Evolutionary conservation across 148 eudicot genomes (phyloP), one percentile per base, ranked within the genome.

Genomic region (Spergularia marina): DNA sequence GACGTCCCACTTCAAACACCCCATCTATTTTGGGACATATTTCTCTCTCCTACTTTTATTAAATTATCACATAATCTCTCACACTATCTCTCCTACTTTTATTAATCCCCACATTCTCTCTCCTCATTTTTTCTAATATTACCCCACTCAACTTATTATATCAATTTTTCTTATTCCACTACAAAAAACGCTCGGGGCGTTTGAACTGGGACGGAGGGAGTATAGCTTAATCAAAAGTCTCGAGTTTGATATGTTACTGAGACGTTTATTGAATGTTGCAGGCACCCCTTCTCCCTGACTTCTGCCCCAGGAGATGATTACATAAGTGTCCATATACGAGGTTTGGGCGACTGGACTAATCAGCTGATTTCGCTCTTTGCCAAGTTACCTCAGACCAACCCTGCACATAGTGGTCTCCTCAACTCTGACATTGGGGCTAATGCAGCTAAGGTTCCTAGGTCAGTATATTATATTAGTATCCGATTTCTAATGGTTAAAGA

Each of bases 221-320:
- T n/a, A 65, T 21, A n/a, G 11, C 16, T 72, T 5, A 13, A 18
- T 5, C 49, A 2, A 55, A 10, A 18, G 49, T 44, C 7, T 63
- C 10, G 17, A 6, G 36, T 23, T 39, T 63, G 56, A 10, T 4
- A 39, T 40, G 15, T 8, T 16, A 18, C 62, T 20, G 30, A 49
- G 8, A 54, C 21, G 59, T 34, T 9, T 39, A 64, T 52, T 7
- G 15, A 11, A 53, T 47, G 17, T 15, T 54, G 12, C 69, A 85
- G 87, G 94, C 91, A 85, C 79, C 91, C 91, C 4, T 90, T 90
- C 68, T 85, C 90, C 13, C 79, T 85, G 34, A 90, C 88, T 53
- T 90, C 91, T 17, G 89, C 90, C 16, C 91, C 90, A 10, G 89
- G 87, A 18, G 90, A 90, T 23, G 87, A 87, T 63, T 87, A 85